These are phyloP conservation scores for Colletotrichum gigasporum DNA, from an alignment of 2,329 filamentous ascomycete species.

Conservation along the genomic window DNA sequence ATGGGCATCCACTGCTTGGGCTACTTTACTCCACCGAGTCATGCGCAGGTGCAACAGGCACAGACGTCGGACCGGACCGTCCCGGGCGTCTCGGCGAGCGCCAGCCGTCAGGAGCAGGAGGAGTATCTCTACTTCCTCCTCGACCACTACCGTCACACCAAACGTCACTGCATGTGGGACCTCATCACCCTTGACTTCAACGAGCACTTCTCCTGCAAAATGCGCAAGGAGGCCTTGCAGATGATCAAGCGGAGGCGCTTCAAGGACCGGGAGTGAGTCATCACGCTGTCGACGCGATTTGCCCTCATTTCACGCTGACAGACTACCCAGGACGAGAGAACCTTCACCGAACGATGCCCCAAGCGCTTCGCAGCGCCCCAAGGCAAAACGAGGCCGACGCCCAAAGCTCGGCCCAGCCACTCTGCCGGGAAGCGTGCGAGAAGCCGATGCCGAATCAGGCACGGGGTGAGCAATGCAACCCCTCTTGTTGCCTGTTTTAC, in stretches of 20 bases:
- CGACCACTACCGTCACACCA: conserved; percentile 28
- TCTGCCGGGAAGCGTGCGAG: neutral
- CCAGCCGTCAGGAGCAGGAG: conserved; percentile 29
- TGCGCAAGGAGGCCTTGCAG: conserved; percentile 30
- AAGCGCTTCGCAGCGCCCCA: neutral
- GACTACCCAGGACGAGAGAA: conserved; percentile 1
- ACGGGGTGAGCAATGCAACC: conserved; percentile 22
- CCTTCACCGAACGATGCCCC: conserved; percentile 12
- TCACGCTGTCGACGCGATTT: too few species aligned
- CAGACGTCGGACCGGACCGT: conserved; percentile 25
- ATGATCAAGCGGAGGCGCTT: conserved; percentile 30
- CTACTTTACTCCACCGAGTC: conserved; percentile 26
- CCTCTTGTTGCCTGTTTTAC: too few species aligned
- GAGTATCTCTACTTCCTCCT: conserved; percentile 30
- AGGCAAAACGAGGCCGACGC: conserved; percentile 17
- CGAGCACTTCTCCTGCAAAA: conserved; percentile 26
- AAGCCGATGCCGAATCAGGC: neutral
- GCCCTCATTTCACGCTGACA: neutral
- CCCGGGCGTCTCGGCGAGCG: conserved; percentile 21
- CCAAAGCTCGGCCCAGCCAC: conserved; percentile 12
- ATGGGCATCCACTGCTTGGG: conserved; percentile 31
- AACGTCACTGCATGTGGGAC: conserved; percentile 31
- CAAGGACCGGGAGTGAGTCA: conserved; percentile 26
- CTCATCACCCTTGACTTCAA: conserved; percentile 29
- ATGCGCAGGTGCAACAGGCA: conserved; percentile 16